Evolutionary conservation across 495 filamentous ascomycete species (phyloP), one percentile per base, ranked within the genome.

Genomic region (Penicillium samsonianum): DNA sequence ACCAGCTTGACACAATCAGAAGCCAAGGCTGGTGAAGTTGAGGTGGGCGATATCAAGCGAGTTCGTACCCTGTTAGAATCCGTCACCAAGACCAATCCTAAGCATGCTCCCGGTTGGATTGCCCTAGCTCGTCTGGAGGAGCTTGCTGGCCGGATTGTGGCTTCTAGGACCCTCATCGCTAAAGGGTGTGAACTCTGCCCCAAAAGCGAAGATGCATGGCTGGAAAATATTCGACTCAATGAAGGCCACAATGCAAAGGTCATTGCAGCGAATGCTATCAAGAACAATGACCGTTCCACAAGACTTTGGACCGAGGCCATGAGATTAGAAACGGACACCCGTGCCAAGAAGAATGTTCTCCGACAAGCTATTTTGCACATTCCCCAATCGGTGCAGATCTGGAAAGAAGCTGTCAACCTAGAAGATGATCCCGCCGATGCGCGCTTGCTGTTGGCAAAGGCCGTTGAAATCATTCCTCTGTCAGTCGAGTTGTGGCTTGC

Each of bases 331-430:
- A 84, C 85, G 2, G 89, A 93, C 50, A 68, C 82, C 2, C 79
- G 84, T 31, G 87, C 89, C 1, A 93, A 91, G 73, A 98, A 97
- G 75, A 85, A 90, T 63, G 95, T 99, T 16, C 80, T 96, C 28
- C 80, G 91, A 55, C 88, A 91, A 65, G 94, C 95, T 22, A 79
- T 98, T 42, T 86, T 97, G 66, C 85, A 92, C 62, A 89, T 95
- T 47, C 92, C 89, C 3, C 88, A 95, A 62, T 97, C 93, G 0
- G 92, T 97, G 25, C 86, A 87, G 28, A 82, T 99, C 31, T 99
- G 94, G 94, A 98, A 97, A 70, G 90, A 94, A 66, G 87, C 92
- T n/a, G 92, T 98, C 42, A 98, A 98, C 60, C 76, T 97, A 40
- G 93, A 96, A 65, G 92, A 96, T 55, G 87, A 94, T 62, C 84